Base-by-base conservation (phyloP, 2,329 filamentous ascomycete species). In the Monosporascus sp. region DNA sequence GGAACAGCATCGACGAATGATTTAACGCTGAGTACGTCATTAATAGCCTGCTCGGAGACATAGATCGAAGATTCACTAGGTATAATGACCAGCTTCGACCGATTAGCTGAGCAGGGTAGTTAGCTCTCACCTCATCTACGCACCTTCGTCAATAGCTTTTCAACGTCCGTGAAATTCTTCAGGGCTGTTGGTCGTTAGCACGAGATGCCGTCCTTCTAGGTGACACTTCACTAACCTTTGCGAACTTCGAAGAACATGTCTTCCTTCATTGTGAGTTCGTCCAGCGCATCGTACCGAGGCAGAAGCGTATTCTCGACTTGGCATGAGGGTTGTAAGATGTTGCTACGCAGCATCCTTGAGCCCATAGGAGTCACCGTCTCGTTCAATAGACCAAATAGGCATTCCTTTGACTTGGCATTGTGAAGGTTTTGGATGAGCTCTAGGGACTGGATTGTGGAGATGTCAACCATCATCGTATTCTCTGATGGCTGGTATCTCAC, bases 381-480 rank as follows among this genome's bases (percentile, higher is more conserved):
- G 62, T 97, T 95, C 46, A 99, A 72, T 0, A 97, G 70, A 0
- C 92, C 92, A 58, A 92, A 93, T 0, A 99, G 74, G 58, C 87
- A 93, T 40, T 93, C 84, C 58, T 85, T 89, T 0, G 91, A 96
- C 60, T 88, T 91, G 1, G 84, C 65, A 60, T 87, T 85, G 14
- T 89, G 85, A 0, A 92, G 66, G 60, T 97, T 99, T 63, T 96
- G 91, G 26, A 97, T 88, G 6, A 99, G 78, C 68, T 99, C 94
- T 3, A 99, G 76, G 0, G 91, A 91, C 38, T 86, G 81, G 27
- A 97, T 90, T 0, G 92, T 96, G 1, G 90, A 87, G 2, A 94
- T 79, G 63, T 97, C 93, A 61, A 97, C 95, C 82, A 96, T 90
- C 92, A 97, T 96, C 1, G 91, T 89, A 24, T 93, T 89, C 65